Evolutionary conservation across 2,329 filamentous ascomycete genomes (phyloP), one percentile per base, ranked within the genome.

Genomic region (Alternaria sp.): DNA sequence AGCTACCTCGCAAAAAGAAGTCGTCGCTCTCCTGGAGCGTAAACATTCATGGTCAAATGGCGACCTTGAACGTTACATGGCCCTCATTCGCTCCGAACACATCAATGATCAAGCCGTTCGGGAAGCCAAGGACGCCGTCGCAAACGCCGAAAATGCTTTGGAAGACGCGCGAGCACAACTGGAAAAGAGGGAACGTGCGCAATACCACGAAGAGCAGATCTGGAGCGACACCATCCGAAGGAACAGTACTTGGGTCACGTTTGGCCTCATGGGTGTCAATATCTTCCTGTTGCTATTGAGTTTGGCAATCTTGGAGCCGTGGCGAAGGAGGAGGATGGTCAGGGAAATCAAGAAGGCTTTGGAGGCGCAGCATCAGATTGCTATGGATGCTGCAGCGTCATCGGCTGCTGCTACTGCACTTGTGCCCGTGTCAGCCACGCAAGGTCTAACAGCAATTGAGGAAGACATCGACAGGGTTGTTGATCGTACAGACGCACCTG

Each of bases 141-240:
- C 88, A 16, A 85, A 88, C 60, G 89, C 92, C 2, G 95, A 99
- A 81, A 86, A 87, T 44, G 88, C 92, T 32, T 88, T 96, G 62
- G 91, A 97, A 79, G 89, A 91, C 63, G 86, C 93, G 1, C 87
- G 89, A 56, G 87, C 89, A 53, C 87, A 89, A 70, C 82, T 99
- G 54, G 94, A 91, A 75, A 89, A 90, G 63, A 89, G 90, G 51
- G 97, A 98, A 70, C 83, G 97, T 52, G 91, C 91, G 63, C 88
- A 96, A 62, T 99, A 99, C 79, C 95, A 99, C 78, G 95, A 99
- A 81, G 95, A 99, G 82, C 95, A 99, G 82, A 96, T 99, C 57
- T 99, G 95, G 95, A 96, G 92, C 75, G 95, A 99, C 78, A 94
- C 96, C 70, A 99, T 99, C 75, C 86, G 95, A 36, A 86, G 95